Evolutionary conservation across 768 basidiomycete species (phyloP), one percentile per base, ranked within the genome.

Genomic region (Hypholoma sublateritium): DNA sequence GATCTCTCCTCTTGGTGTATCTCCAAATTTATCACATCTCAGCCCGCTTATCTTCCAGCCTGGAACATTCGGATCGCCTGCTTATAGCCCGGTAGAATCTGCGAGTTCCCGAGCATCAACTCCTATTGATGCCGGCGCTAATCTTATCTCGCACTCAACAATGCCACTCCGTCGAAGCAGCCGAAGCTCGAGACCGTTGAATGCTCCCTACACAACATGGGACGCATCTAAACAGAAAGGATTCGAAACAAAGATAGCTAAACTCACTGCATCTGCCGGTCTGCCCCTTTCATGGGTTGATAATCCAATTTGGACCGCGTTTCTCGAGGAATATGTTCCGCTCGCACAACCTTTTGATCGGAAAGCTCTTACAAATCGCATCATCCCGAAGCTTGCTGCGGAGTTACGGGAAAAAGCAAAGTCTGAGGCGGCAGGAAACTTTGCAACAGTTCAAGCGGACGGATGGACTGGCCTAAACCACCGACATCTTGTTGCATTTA

Each of bases 401-500:
- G 41, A 52, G 12, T 24, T 67, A n/a, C 60, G 63, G 11, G 56
- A 42, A 1, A 43, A 59, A 4, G 28, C 43, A 1, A 55, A 58
- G 11, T 19, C 48, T 4, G 41, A 51, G 22, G 39, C 25, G 6
- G 45, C 50, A 34, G 69, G 70, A 16, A 48, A 52, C 1, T 53
- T 62, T 22, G 65, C 24, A 5, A 72, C 69, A 0, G 11, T 72
- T 25, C 72, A 75, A 55, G 60, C 54, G n/a, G 72, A 75, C 62
- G 72, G 74, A 11, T 76, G 74, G 75, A 69, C 67, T 1, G 74
- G 74, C 0, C 9, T 60, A n/a, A 76, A 77, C 42, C 42, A 62
- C 44, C 70, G 70, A 39, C 75, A 74, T 53, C 44, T 67, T 7
- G 32, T 74, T 47, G 73, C 67, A 5, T 74, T 74, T 28, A 73